Evolutionary conservation across 352 stramenopile species (phyloP), one percentile per base, ranked within the genome.

Genomic region (Phytophthora sojae): DNA sequence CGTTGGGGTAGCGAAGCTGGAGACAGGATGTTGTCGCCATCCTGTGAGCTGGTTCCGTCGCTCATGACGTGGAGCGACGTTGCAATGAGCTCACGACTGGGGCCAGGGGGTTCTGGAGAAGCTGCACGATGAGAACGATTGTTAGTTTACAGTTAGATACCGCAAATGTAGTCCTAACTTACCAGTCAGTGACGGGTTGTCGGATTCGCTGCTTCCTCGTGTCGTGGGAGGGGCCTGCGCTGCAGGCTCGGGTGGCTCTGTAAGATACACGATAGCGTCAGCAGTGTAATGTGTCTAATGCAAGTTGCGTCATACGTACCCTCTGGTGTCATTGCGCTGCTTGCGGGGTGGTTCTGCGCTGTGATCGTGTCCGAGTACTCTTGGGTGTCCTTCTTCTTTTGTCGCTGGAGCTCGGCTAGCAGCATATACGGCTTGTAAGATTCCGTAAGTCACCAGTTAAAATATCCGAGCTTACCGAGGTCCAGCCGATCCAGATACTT

Each of bases 401-500:
- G n/a, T 51, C 17, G 44, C 6, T 25, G 44, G 1, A 51, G 44
- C 44, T 51, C n/a, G 6, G 17, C 44, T 25, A 51, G 0, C 44
- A 51, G 44, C 7, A 51, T 51, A 51, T 21, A 51, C 17, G 14
- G n/a, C 44, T 26, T 25, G 44, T 51, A 26, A 51, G 44, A 26
- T 51, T 9, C n/a, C 42, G 42, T 49, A 49, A 49, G 3, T 23
- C 2, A 23, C 7, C 4, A 5, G 5, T 49, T 15, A 21, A 49
- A 11, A 49, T 4, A 0, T 49, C 5, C 42, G 44, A 25, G 5
- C n/a, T 25, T 25, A 25, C 44, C 44, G 44, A 51, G 44, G 44
- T 51, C n/a, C 44, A 51, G 44, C 44, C n/a, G 17, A 51, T 26
- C n/a, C 44, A 51, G n/a, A 51, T 51, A 51, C 44, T 25, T 51